A percentile compares a stretch with the other conserved stretches of the same genome.
Evolutionary conservation across 768 basidiomycete genomes (phyloP).

Genomic region (Pleurotus djamor): DNA sequence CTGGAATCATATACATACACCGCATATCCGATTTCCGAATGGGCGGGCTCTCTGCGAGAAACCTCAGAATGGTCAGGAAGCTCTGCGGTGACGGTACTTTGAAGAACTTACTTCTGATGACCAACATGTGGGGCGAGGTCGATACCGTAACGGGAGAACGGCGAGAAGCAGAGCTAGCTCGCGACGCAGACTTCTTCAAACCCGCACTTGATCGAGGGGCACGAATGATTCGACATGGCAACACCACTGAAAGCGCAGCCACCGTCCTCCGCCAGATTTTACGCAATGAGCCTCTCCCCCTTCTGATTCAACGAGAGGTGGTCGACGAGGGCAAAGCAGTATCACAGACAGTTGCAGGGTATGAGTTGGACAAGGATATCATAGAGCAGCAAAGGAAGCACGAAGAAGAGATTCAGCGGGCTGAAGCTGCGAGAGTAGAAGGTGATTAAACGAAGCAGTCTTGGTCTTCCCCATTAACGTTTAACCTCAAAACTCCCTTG

Average conservation of each 20-base stretch:
- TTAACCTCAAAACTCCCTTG: too few relatives aligned
- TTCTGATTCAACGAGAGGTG: conserved; percentile 56
- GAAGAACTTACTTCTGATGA: conserved; percentile 40
- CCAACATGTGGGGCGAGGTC: conserved; percentile 42
- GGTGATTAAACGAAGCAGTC: background rate
- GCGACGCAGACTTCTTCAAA: background rate
- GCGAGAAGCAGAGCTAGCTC: conserved; percentile 2
- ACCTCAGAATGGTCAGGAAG: conserved; percentile 40
- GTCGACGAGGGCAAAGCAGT: conserved; percentile 47
- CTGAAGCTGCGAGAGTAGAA: conserved; percentile 44
- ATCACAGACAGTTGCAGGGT: conserved; percentile 50
- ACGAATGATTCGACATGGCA: background rate
- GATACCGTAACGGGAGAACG: conserved; percentile 22
- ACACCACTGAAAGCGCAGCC: background rate
- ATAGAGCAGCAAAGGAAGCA: conserved; percentile 43
- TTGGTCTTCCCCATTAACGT: too few relatives aligned
- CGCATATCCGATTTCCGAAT: conserved; percentile 33
- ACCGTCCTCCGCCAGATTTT: conserved; percentile 26
- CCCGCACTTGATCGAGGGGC: conserved; percentile 1
- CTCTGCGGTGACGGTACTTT: conserved; percentile 39
- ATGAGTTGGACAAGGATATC: conserved; percentile 49
- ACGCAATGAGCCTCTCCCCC: conserved; percentile 33
- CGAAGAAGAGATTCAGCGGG: conserved; percentile 40
- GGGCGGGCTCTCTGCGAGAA: conserved; percentile 32
- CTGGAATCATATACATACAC: conserved; percentile 39